phyloP scores from a whole-genome alignment of 139 green algal genomes.

The Deuterostichococcus epilithicus region DNA sequence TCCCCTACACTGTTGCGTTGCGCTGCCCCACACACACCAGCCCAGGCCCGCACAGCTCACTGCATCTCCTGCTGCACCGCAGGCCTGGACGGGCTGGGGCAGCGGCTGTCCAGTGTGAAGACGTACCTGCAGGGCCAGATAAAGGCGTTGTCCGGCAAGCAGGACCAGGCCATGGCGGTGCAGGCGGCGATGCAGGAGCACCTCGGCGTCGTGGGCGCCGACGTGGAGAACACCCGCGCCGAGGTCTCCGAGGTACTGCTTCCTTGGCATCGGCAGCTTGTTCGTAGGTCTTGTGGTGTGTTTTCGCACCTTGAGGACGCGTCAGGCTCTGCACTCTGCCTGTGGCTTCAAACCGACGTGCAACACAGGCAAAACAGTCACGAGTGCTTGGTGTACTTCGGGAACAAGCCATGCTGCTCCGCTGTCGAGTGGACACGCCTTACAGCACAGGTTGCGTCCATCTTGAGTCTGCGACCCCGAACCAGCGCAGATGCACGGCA shows the following conservation, averaged over 20 bases:
- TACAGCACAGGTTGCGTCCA: neutral
- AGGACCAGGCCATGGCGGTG: conserved; percentile 28
- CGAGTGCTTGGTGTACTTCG: neutral
- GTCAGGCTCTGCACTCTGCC: no score
- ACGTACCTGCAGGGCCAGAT: conserved; percentile 30
- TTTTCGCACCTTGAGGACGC: no score
- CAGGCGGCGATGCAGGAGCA: conserved; percentile 28
- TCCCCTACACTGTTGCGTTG: no score
- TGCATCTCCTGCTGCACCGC: no score
- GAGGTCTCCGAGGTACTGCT: conserved; percentile 31
- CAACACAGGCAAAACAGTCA: neutral
- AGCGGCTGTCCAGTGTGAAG: conserved; percentile 24
- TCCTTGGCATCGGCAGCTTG: no score
- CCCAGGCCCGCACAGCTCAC: no score
- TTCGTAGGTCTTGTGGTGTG: no score
- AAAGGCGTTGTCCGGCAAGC: conserved; percentile 10
- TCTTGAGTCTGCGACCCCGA: neutral
- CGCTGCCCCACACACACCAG: no score
- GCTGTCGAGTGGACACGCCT: neutral
- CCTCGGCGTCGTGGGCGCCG: conserved; percentile 24
- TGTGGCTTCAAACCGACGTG: no score
- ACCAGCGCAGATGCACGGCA: conserved; percentile 21
- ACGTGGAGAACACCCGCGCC: conserved; percentile 29
- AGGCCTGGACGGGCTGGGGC: conserved; percentile 33
- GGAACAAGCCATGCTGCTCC: no score